Base-by-base conservation (phyloP, 2,329 filamentous ascomycete species). In the Verticillium albo-atrum region DNA sequence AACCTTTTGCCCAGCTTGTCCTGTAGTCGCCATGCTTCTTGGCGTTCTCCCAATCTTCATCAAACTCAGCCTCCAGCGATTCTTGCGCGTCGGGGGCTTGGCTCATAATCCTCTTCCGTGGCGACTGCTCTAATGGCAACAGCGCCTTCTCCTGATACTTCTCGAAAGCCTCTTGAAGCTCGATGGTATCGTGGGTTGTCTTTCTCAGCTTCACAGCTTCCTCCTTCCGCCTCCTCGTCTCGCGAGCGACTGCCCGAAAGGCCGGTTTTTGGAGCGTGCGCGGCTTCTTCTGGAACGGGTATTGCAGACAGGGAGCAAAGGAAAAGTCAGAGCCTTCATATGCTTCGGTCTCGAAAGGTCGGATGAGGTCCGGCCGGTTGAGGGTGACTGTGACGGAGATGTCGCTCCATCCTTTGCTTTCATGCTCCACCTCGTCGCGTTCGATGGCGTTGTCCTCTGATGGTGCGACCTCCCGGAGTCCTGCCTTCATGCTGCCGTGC, bases 321-420 rank as follows among this genome's bases (percentile, higher is more conserved):
- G 30, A 27, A 20, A 57, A 57, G 7, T 51, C 55, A 14, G 26
- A 10, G 17, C 26, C 42, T 7, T 28, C n/a, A 25, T 51, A 28
- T 6, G 17, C 28, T 25, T 27, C 15, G 55, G 42, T 28, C 10
- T 57, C 28, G 28, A 57, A 57, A 6, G 37, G 37, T n/a, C 20
- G 37, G 4, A 47, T 17, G 26, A 57, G 54, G n/a, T 56, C 54
- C 34, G 54, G 68, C 15, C 72, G 71, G 27, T 68, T 71, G 30
- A 75, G 56, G 32, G 14, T 12, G 15, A 26, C 20, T 10, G 7
- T 23, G 42, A 12, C 20, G 20, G n/a, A 9, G 6, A 50, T 4
- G 42, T 23, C 20, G 42, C n/a, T 23, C 7, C 30, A 3, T 23
- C n/a, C 7, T 20, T 25, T 25, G 42, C 7, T 50, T 7, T 23